Percentiles rank a stretch among this genome's conserved stretches.
Evolutionary conservation across 768 basidiomycete genomes (phyloP).

Genomic region (Leccinum longicurvipes): DNA sequence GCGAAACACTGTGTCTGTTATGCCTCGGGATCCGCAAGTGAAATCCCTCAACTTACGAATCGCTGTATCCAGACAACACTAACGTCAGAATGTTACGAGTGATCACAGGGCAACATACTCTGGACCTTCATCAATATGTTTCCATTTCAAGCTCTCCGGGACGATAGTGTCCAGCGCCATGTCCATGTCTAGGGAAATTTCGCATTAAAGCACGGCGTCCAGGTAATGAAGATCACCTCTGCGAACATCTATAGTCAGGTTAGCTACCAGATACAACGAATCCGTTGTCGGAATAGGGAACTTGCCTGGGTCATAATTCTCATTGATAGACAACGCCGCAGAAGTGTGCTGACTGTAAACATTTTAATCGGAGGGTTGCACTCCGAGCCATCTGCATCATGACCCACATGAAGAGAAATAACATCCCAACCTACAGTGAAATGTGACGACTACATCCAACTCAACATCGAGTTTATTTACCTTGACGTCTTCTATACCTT

Average conservation of each 20-base stretch:
- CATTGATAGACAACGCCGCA: constrained; percentile 79
- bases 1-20: constrained; percentile 61
- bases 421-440: constrained; percentile 66
- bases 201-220: constrained; percentile 12
- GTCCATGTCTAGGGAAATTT: constrained; percentile 71
- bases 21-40: background rate
- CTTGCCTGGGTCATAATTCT: constrained; percentile 81
- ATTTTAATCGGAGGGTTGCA: constrained; percentile 7
- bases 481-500: constrained; percentile 66
- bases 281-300: background rate
- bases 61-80: constrained; percentile 40
- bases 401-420: constrained; percentile 83
- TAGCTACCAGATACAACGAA: background rate
- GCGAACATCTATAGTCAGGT: constrained; percentile 38
- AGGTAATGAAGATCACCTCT: constrained; percentile 33
- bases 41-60: constrained; percentile 55
- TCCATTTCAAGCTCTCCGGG: constrained; percentile 78
- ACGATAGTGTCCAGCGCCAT: constrained; percentile 91
- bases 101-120: constrained; percentile 51
- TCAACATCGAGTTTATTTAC: constrained; percentile 30
- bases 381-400: background rate
- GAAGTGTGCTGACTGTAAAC: constrained; percentile 69
- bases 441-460: background rate
- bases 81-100: constrained; percentile 2
- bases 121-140: constrained; percentile 87